Conservation (phyloP, 2,329 filamentous ascomycete species). For the Cladophialophora chaetospira region DNA sequence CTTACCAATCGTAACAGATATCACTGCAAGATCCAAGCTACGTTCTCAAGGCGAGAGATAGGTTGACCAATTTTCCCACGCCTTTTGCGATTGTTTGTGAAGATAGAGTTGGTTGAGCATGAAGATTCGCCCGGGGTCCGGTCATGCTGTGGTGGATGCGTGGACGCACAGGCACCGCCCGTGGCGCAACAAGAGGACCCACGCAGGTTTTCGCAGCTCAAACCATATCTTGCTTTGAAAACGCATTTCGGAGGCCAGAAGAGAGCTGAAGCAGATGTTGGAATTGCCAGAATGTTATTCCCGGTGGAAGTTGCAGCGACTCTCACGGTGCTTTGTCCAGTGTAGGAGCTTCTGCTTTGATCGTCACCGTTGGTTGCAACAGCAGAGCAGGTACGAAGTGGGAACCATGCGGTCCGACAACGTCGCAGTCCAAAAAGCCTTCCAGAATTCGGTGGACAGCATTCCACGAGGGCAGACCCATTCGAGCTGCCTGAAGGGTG, state of each 20-base stretch:
- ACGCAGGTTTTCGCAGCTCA: too few relatives aligned
- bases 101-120: slow-evolving; percentile 3
- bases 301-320: background rate
- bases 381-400: slow-evolving; percentile 4
- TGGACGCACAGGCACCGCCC: too few relatives aligned
- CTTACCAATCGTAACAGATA: slow-evolving; percentile 1
- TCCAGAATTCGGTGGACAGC: background rate
- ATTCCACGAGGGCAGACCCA: slow-evolving; percentile 4
- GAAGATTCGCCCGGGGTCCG: too few relatives aligned
- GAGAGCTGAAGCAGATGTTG: too few relatives aligned
- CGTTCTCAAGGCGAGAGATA: background rate
- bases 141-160: too few relatives aligned
- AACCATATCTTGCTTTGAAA: too few relatives aligned
- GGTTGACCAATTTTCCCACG: slow-evolving; percentile 7
- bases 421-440: slow-evolving; percentile 6
- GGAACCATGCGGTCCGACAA: slow-evolving; percentile 3
- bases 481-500: background rate
- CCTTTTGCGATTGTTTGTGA: slow-evolving; percentile 3
- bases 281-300: too few relatives aligned
- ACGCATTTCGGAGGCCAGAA: too few relatives aligned
- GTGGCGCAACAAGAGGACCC: too few relatives aligned
- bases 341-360: background rate
- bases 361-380: background rate
- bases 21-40: slow-evolving; percentile 10
- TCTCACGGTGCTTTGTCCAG: background rate